Evolutionary conservation across 1,284 basidiomycete species (phyloP), one percentile per base, ranked within the genome.

Genomic region (Earliella scabrosa): DNA sequence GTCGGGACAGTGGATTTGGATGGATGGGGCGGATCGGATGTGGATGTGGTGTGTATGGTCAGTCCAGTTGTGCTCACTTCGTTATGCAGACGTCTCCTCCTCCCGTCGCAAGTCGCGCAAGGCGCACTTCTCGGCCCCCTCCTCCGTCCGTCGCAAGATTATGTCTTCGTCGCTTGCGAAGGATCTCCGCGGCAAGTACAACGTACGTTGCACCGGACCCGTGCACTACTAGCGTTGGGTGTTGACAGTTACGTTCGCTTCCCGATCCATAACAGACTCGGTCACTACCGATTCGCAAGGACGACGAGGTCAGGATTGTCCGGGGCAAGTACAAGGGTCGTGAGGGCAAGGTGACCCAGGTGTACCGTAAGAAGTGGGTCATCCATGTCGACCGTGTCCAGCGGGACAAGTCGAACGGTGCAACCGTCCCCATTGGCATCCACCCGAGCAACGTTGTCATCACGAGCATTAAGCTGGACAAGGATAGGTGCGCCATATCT

Each of bases 311-410:
- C 62, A 83, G 93, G 72, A 96, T 99, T 70, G 94, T 98, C 66
- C 83, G 94, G 67, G 95, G 95, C 60, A 95, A 96, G 77, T 95
- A 96, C 88, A 97, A 96, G 84, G 95, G 97, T 63, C 88, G 95
- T 76, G 97, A 99, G 84, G 97, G 97, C 73, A 97, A 97, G 81
- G 87, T 96, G 66, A 93, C 91, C 61, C 93, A 95, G 78, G 96
- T 98, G 63, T 98, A 98, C 88, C 92, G 97, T 75, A 98, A 98
- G 91, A 98, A 98, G 80, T 98, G 94, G 93, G 94, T 98, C 57
- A 92, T 99, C 77, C 92, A 98, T 81, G 92, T 99, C 72, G 97
- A 99, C 78, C 93, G 96, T 75, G 95, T 99, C 61, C 90, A 92
- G 71, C 88, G 96, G 66, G 97, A 99, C 83, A 99, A 99, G 82